Percentiles rank a stretch among this genome's conserved stretches.
These are phyloP conservation scores for Yarrowia galli DNA, from an alignment of 1,139 yeast genomes.

Conservation along the genomic window DNA sequence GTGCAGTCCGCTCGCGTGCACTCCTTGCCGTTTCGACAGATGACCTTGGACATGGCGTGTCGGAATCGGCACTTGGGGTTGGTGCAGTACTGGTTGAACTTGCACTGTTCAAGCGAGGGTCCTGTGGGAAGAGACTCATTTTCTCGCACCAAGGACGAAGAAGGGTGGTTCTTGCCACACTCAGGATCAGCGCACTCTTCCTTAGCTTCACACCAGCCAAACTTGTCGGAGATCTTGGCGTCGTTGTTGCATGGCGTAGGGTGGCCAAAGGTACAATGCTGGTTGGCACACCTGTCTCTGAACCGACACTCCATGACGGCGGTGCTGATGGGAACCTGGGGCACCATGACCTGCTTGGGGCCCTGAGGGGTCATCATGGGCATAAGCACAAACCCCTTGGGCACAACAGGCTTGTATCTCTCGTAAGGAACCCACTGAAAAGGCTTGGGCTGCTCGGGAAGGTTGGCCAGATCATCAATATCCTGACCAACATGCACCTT, in stretches of 20 bases:
- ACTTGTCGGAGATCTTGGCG: constrained; percentile 62
- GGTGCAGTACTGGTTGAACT: constrained; percentile 76
- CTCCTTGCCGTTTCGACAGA: constrained; percentile 81
- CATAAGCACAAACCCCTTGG: constrained; percentile 22
- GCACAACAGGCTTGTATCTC: constrained; percentile 18
- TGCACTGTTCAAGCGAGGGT: constrained; percentile 72
- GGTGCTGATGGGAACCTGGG: constrained; percentile 39
- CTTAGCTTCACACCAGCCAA: constrained; percentile 81
- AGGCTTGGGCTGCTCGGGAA: constrained; percentile 34
- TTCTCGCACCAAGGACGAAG: constrained; percentile 56
- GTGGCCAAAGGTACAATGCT: constrained; percentile 84
- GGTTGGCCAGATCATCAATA: constrained; percentile 52
- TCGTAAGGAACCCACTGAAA: constrained; percentile 38
- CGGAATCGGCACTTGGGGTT: constrained; percentile 80
- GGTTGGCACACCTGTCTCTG: constrained; percentile 76
- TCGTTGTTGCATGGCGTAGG: constrained; percentile 85
- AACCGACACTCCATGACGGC: constrained; percentile 65
- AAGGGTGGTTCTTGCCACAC: constrained; percentile 83
- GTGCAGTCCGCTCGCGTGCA: constrained; percentile 83
- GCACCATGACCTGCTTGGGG: constrained; percentile 46
- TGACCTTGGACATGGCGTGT: constrained; percentile 74
- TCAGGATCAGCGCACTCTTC: constrained; percentile 64
- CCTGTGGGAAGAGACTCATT: constrained; percentile 45
- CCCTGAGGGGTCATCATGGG: constrained; percentile 50
- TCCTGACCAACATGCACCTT: constrained; percentile 87